Evolutionary conservation across 331 rosid species (phyloP).

Genomic region (Malus hybrid): DNA sequence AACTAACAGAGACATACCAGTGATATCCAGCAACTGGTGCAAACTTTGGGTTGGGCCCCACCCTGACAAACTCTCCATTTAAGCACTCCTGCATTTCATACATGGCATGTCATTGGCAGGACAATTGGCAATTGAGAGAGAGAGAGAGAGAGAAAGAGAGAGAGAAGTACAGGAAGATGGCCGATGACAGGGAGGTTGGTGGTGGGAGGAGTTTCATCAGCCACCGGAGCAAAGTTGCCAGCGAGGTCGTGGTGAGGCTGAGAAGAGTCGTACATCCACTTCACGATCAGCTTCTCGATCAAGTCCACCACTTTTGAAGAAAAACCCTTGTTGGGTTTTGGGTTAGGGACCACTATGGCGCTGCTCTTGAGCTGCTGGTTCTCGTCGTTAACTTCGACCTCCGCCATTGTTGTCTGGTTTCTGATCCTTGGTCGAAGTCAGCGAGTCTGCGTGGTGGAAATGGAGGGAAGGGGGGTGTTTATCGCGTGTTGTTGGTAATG

Average conservation of each 20-base stretch:
- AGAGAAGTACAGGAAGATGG: slow-evolving; percentile 57
- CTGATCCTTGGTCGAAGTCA: neutral
- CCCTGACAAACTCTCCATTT: slow-evolving; percentile 92
- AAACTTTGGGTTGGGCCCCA: slow-evolving; percentile 86
- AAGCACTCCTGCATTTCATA: slow-evolving; percentile 62
- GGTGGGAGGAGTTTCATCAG: slow-evolving; percentile 68
- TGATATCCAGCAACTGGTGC: slow-evolving; percentile 88
- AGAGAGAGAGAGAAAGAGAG: neutral
- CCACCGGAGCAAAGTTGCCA: slow-evolving; percentile 71
- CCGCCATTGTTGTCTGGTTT: slow-evolving; percentile 10
- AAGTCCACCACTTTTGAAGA: slow-evolving; percentile 50
- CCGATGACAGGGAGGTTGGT: slow-evolving; percentile 56
- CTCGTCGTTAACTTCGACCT: slow-evolving; percentile 7
- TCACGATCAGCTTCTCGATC: slow-evolving; percentile 64
- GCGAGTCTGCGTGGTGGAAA: neutral
- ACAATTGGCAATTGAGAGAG: neutral
- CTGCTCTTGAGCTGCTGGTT: slow-evolving; percentile 6
- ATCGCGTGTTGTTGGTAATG: neutral
- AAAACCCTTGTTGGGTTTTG: slow-evolving; percentile 64
- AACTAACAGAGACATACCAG: slow-evolving; percentile 36
- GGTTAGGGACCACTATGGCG: slow-evolving; percentile 44
- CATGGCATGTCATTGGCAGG: neutral
- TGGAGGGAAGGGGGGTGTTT: neutral
- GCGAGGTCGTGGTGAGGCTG: slow-evolving; percentile 65
- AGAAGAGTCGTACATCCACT: slow-evolving; percentile 52